Conservation (phyloP, 805 yeast genomes). For the Monosporozyma unispora region DNA sequence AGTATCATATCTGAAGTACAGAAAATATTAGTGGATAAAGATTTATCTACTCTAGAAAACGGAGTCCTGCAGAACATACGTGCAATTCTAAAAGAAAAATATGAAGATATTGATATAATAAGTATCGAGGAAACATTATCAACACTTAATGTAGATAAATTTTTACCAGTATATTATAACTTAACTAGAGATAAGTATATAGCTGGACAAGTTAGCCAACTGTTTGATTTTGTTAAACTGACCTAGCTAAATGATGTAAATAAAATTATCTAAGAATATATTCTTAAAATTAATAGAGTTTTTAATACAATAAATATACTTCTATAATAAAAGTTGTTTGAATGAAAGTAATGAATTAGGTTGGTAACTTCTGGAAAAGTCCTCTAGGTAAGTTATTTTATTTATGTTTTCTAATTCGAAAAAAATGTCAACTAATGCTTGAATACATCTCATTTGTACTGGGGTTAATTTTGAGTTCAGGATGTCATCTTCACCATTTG, state of each 20-base stretch:
- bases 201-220: background rate
- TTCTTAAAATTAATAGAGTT: background rate
- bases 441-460: conserved; percentile 9
- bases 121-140: background rate
- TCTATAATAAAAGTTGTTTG: background rate
- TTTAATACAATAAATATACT: background rate
- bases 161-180: background rate
- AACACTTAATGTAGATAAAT: too few relatives aligned
- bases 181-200: background rate
- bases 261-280: background rate
- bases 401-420: conserved; percentile 10
- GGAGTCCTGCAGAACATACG: too few relatives aligned
- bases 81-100: too few relatives aligned
- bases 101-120: background rate
- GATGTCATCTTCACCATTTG: background rate
- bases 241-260: background rate
- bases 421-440: conserved; percentile 16
- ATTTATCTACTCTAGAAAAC: background rate
- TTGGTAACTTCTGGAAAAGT: background rate
- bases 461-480: background rate
- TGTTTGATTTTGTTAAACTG: background rate
- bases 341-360: background rate
- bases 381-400: background rate
- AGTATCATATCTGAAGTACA: background rate
- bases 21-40: background rate